These are phyloP conservation scores for Crithidia thermophila DNA, from an alignment of 208 protist genomes.

Conservation along the genomic window DNA sequence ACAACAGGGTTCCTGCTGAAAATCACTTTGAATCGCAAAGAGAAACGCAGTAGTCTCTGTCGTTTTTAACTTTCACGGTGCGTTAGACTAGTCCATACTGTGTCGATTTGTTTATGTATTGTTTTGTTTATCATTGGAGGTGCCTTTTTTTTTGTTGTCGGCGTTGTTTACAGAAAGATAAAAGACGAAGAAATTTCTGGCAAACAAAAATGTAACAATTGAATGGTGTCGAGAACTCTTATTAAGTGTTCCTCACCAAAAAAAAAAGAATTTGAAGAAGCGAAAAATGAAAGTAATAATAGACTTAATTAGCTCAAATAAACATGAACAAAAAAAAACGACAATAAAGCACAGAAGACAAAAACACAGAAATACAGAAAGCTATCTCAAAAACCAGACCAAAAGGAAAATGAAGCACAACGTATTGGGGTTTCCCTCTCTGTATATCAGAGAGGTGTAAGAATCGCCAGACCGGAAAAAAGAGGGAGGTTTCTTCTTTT, in stretches of 20 bases:
- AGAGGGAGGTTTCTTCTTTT: too few relatives aligned
- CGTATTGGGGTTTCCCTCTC: background rate
- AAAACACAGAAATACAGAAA: background rate
- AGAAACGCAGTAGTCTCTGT: too few relatives aligned
- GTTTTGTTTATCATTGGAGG: conserved; percentile 1
- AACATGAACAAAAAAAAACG: conserved; percentile 4
- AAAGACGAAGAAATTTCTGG: conserved; percentile 10
- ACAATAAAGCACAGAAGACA: conserved; percentile 10
- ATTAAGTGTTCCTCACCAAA: conserved; percentile 4
- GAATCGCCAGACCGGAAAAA: too few relatives aligned
- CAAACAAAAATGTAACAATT: background rate
- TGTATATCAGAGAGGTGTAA: background rate
- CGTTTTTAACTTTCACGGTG: too few relatives aligned
- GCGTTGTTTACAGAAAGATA: too few relatives aligned
- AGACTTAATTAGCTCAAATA: conserved; percentile 5
- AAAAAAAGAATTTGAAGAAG: conserved; percentile 10
- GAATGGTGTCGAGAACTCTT: conserved; percentile 5
- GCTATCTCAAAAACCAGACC: too few relatives aligned
- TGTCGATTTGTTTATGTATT: background rate
- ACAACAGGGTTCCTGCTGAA: too few relatives aligned
- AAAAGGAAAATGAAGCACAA: background rate
- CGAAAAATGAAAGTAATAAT: conserved; percentile 14
- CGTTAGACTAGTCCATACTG: too few relatives aligned
- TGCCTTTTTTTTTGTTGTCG: too few relatives aligned
- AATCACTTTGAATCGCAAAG: too few relatives aligned